Evolutionary conservation across 1,284 basidiomycete genomes (phyloP).

Genomic region (Inonotus hispidus): DNA sequence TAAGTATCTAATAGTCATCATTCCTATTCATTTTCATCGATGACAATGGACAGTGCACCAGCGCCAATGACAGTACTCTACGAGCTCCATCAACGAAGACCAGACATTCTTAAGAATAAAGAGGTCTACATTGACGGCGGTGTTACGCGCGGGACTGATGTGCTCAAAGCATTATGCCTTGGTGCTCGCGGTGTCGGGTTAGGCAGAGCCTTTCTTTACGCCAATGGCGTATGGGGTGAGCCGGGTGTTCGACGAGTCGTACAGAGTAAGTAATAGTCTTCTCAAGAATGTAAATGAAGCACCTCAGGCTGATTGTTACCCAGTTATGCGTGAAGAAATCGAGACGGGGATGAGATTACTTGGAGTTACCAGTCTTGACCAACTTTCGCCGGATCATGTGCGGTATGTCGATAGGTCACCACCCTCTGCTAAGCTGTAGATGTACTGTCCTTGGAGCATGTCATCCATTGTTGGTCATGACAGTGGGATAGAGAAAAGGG

Average conservation of each 20-base stretch:
- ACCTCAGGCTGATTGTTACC: not conserved
- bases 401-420: conserved; percentile 12
- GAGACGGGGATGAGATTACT: conserved; percentile 47
- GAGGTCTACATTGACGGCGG: conserved; percentile 50
- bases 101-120: conserved; percentile 32
- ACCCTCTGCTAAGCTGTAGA: conserved; percentile 11
- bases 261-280: conserved; percentile 8
- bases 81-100: conserved; percentile 37
- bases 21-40: conserved; percentile 33
- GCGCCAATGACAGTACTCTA: conserved; percentile 29
- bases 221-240: conserved; percentile 31
- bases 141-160: conserved; percentile 43
- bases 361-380: conserved; percentile 42
- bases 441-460: not conserved
- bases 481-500: not conserved
- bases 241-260: conserved; percentile 14
- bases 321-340: conserved; percentile 37
- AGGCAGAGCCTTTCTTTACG: conserved; percentile 46
- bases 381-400: conserved; percentile 42
- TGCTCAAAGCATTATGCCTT: conserved; percentile 50
- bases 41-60: conserved; percentile 2
- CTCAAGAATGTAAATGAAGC: not conserved
- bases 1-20: conserved; percentile 26
- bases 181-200: conserved; percentile 50
- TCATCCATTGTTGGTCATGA: not conserved